A percentile compares a stretch with the other conserved stretches of the same genome.
Conservation (phyloP, 257 asterid species). For the Przewalskia tangutica region DNA sequence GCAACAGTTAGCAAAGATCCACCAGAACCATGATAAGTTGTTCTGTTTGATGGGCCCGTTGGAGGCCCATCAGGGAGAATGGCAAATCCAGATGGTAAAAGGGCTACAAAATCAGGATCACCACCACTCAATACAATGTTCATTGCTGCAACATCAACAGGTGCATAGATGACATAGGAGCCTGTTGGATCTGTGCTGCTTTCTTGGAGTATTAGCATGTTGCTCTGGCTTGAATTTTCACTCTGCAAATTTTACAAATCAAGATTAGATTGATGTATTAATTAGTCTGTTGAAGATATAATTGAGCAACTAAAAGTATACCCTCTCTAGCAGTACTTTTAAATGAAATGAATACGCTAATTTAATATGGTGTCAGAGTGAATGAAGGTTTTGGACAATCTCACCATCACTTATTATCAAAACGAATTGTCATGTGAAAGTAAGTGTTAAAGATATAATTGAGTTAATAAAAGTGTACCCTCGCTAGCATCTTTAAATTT, state of each 20-base stretch:
- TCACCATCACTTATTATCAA: too few species aligned
- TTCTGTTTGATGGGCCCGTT: neutral
- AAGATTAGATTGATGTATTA: neutral
- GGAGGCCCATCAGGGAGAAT: slow-evolving; percentile 49
- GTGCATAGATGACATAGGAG: slow-evolving; percentile 37
- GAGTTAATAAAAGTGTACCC: too few species aligned
- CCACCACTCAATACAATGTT: slow-evolving; percentile 23
- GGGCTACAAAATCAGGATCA: slow-evolving; percentile 18
- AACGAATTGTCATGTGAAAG: too few species aligned
- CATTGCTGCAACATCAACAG: slow-evolving; percentile 21
- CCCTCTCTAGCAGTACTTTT: too few species aligned
- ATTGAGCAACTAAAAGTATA: neutral
- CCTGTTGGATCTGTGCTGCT: slow-evolving; percentile 34
- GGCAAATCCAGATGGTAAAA: slow-evolving; percentile 57
- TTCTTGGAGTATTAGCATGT: slow-evolving; percentile 33
- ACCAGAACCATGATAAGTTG: neutral
- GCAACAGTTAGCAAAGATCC: slow-evolving; percentile 45
- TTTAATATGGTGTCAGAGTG: too few species aligned
- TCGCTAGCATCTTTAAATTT: too few species aligned
- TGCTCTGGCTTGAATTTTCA: slow-evolving; percentile 8
- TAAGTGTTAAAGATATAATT: too few species aligned
- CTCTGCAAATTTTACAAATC: slow-evolving; percentile 4
- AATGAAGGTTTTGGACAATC: too few species aligned
- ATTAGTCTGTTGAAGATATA: neutral
- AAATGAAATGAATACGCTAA: too few species aligned